Evolutionary conservation across 2,329 filamentous ascomycete genomes (phyloP), one percentile per base, ranked within the genome.

Genomic region (Alternaria sp.): DNA sequence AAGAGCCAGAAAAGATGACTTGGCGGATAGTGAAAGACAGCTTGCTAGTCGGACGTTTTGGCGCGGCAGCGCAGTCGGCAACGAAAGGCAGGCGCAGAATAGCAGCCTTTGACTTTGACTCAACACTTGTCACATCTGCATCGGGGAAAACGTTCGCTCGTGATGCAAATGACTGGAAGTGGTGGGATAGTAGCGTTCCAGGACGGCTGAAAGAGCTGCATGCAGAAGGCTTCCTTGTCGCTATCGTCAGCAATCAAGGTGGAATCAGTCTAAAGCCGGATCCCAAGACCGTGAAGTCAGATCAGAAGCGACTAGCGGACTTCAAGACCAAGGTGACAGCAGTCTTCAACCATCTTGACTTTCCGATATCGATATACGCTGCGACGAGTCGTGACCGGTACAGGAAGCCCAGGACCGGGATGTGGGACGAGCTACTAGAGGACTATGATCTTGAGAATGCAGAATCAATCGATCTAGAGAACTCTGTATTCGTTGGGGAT

Each of bases 401-500:
- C 78, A 88, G 96, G 58, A 99, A 99, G 80, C 96, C 96, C 5
- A 86, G 94, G 43, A 85, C 84, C 2, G 95, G 94, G 19, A 97
- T 98, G 92, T 99, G 96, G 95, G 84, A 85, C 26, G 86, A 90
- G 74, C 81, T 91, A 65, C 75, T 90, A 7, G 78, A 83, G 25
- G 85, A 87, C 68, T 80, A 82, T 61, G 79, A 82, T 32, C 75
- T 87, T 1, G 80, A 86, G 47, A 82, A 83, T 55, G 74, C 75
- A 6, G 82, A 82, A 1, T 85, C 86, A 15, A 80, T 97, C n/a
- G 91, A 97, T 77, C 78, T 92, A 32, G 81, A 86, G 15, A 82
- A 84, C 4, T 96, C 92, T 23, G 84, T 97, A 67, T 97, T 97
- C 76, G 89, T 99, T 47, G 96, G 96, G 47, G 96, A 99, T 82